These are phyloP conservation scores for Aspergillus proliferans DNA, from an alignment of 2,329 filamentous ascomycete genomes.

Conservation along the genomic window DNA sequence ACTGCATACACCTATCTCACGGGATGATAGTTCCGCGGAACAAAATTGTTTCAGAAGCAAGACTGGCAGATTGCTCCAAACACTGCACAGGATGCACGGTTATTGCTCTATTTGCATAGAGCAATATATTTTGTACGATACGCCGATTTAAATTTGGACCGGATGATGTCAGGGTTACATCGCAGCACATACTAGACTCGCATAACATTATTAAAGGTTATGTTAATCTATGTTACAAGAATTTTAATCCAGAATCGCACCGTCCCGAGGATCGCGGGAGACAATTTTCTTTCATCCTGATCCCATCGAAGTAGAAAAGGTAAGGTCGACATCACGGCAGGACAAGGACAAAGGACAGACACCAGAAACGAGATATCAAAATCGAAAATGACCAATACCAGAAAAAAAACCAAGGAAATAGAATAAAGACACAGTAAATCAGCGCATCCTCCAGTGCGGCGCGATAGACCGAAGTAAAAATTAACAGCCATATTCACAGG, in stretches of 20 bases:
- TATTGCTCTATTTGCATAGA: too few species aligned
- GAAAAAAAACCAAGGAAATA: conserved; percentile 20
- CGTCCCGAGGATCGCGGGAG: neutral
- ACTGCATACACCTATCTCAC: too few species aligned
- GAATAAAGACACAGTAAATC: conserved; percentile 6
- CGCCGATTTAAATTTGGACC: too few species aligned
- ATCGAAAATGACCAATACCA: conserved; percentile 17
- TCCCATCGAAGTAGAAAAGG: neutral
- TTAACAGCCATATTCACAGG: conserved; percentile 14
- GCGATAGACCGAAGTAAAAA: neutral
- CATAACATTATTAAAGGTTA: conserved; percentile 1
- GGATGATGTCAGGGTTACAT: conserved; percentile 18
- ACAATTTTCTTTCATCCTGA: neutral
- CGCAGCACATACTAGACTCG: neutral
- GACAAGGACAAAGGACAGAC: neutral
- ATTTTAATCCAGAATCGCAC: conserved; percentile 8
- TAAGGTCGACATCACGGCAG: neutral
- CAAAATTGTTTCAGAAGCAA: too few species aligned
- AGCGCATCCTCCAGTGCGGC: neutral
- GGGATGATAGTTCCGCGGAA: too few species aligned
- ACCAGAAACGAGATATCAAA: neutral
- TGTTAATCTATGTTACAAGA: conserved; percentile 29
- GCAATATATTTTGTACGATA: too few species aligned
- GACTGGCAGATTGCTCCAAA: too few species aligned
- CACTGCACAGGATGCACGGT: too few species aligned